Evolutionary conservation across 345 rosid genomes (phyloP).

Genomic region (Laguncularia racemosa): DNA sequence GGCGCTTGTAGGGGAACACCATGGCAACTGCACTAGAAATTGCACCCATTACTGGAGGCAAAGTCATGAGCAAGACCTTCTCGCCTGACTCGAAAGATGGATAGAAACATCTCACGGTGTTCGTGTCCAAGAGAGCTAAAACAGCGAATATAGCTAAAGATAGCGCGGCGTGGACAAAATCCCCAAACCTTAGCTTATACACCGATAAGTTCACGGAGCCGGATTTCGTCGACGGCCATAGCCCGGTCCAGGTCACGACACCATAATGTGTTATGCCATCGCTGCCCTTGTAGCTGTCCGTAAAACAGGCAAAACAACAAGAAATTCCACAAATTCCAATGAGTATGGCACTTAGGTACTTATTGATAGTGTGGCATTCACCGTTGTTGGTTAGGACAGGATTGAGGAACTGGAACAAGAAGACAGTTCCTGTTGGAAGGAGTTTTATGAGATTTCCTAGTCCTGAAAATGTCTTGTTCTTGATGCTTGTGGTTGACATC

Average conservation of each 20-base stretch:
- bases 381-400: constrained; percentile 75
- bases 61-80: constrained; percentile 43
- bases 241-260: constrained; percentile 44
- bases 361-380: constrained; percentile 40
- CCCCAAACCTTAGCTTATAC: constrained; percentile 44
- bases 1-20: constrained; percentile 64
- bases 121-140: constrained; percentile 47
- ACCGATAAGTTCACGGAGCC: constrained; percentile 25
- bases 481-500: constrained; percentile 1
- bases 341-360: constrained; percentile 43
- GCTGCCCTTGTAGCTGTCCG: constrained; percentile 54
- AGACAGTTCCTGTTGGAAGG: constrained; percentile 84
- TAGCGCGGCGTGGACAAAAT: constrained; percentile 55
- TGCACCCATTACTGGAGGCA: constrained; percentile 64
- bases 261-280: constrained; percentile 52
- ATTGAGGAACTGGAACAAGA: constrained; percentile 66
- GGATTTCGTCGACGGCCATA: constrained; percentile 43
- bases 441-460: constrained; percentile 64
- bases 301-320: constrained; percentile 56
- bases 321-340: constrained; percentile 56
- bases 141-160: constrained; percentile 40
- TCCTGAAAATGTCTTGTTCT: constrained; percentile 45
- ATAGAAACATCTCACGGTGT: constrained; percentile 57
- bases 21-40: constrained; percentile 39
- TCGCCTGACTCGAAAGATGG: constrained; percentile 45